phyloP scores from a whole-genome alignment of 2,329 filamentous ascomycete species.

The Trichoderma citrinoviride region DNA sequence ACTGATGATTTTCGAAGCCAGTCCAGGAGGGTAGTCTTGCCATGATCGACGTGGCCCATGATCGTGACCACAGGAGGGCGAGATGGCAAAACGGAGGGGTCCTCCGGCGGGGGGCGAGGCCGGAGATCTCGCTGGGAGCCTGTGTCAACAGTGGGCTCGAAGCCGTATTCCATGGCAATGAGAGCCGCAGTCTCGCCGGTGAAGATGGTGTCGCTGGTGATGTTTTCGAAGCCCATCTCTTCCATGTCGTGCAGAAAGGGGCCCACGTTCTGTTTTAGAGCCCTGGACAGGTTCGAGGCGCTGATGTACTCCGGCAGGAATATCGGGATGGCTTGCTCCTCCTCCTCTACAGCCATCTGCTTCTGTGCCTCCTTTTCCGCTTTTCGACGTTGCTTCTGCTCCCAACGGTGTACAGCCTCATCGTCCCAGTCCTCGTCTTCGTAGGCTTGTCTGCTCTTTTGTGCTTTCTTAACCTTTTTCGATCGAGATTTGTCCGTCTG shows the following conservation, averaged over 20 bases:
- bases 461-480: constrained; percentile 31
- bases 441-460: constrained; percentile 20
- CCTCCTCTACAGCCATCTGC: constrained; percentile 40
- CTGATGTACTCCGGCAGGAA: constrained; percentile 88
- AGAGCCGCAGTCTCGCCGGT: constrained; percentile 87
- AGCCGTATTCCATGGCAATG: constrained; percentile 89
- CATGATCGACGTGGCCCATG: constrained; percentile 98
- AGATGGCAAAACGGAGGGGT: constrained; percentile 63
- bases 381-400: constrained; percentile 42
- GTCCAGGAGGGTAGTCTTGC: constrained; percentile 94
- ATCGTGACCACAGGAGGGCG: constrained; percentile 96
- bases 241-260: constrained; percentile 73
- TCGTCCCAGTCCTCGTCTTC: constrained; percentile 42
- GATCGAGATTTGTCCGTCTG: constrained; percentile 22
- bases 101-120: constrained; percentile 65
- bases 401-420: constrained; percentile 36
- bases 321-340: constrained; percentile 56
- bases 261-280: constrained; percentile 67
- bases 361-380: constrained; percentile 43
- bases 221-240: constrained; percentile 85
- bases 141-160: constrained; percentile 73
- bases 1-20: constrained; percentile 91
- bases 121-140: constrained; percentile 68
- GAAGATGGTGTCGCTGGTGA: constrained; percentile 78
- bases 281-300: constrained; percentile 74